phyloP scores from a whole-genome alignment of 352 stramenopile genomes.

The Phytophthora pisi region DNA sequence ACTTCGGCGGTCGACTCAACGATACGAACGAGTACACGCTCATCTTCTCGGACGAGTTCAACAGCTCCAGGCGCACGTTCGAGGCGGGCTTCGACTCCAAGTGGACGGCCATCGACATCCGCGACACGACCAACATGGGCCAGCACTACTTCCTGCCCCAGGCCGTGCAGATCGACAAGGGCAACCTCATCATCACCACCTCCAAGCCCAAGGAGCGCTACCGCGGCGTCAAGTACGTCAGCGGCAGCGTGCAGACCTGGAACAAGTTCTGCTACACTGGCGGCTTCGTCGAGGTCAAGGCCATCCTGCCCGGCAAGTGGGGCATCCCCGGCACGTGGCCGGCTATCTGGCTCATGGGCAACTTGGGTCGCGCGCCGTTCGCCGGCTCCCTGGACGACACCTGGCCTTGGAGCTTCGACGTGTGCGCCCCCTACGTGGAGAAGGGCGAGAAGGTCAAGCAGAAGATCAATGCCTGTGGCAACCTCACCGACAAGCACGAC shows the following conservation, averaged over 20 bases:
- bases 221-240: conserved; percentile 80
- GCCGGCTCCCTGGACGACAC: conserved; percentile 92
- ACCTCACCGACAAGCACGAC: conserved; percentile 94
- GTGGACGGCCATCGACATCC: conserved; percentile 97
- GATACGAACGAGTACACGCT: conserved; percentile 68
- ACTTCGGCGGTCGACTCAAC: conserved; percentile 40
- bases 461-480: conserved; percentile 94
- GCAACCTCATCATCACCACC: conserved; percentile 93
- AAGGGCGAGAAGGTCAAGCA: conserved; percentile 92
- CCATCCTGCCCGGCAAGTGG: conserved; percentile 94
- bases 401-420: conserved; percentile 97
- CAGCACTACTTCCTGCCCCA: conserved; percentile 97
- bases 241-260: conserved; percentile 96
- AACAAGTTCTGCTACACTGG: conserved; percentile 99
- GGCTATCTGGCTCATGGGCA: conserved; percentile 98
- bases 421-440: conserved; percentile 85
- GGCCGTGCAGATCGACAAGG: conserved; percentile 92
- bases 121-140: conserved; percentile 94
- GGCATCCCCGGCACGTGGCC: conserved; percentile 96
- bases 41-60: conserved; percentile 98
- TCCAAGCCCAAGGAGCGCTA: conserved; percentile 87
- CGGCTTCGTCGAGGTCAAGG: conserved; percentile 94
- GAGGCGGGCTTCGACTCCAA: conserved; percentile 93
- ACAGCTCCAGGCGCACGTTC: conserved; percentile 93
- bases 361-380: conserved; percentile 96